Evolutionary conservation across 1,139 yeast species (phyloP).

Genomic region (Candida tetrigidarum): DNA sequence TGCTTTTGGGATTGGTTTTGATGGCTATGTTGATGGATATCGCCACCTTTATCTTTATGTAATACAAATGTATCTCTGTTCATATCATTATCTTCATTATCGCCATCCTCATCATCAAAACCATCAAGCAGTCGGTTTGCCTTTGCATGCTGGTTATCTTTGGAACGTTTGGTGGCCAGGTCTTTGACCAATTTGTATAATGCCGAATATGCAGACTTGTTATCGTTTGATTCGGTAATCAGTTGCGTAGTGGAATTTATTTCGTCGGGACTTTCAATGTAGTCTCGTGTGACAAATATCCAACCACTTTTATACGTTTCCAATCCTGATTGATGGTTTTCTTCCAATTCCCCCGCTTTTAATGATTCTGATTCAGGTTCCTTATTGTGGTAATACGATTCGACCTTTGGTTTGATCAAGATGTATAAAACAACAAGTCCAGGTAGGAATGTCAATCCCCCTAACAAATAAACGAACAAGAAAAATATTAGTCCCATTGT

Average conservation of each 20-base stretch:
- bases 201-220: conserved; percentile 61
- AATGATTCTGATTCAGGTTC: conserved; percentile 2
- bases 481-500: conserved; percentile 2
- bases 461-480: conserved; percentile 1
- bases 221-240: conserved; percentile 42
- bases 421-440: neutral
- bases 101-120: conserved; percentile 6
- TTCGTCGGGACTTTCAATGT: conserved; percentile 52
- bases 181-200: conserved; percentile 58
- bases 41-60: conserved; percentile 1
- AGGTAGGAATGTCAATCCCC: conserved; percentile 5
- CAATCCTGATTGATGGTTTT: conserved; percentile 60
- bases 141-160: conserved; percentile 12
- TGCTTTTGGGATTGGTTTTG: conserved; percentile 7
- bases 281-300: conserved; percentile 82
- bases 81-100: conserved; percentile 8
- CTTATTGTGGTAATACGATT: neutral
- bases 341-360: conserved; percentile 65
- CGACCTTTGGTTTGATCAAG: neutral
- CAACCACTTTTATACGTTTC: conserved; percentile 75
- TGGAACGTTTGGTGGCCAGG: conserved; percentile 22
- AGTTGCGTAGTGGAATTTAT: conserved; percentile 37
- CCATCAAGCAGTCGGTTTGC: neutral
- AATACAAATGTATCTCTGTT: conserved; percentile 5
- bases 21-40: conserved; percentile 7